These are phyloP conservation scores for Solanum chiquidenum DNA, from an alignment of 257 asterid species.

Conservation along the genomic window DNA sequence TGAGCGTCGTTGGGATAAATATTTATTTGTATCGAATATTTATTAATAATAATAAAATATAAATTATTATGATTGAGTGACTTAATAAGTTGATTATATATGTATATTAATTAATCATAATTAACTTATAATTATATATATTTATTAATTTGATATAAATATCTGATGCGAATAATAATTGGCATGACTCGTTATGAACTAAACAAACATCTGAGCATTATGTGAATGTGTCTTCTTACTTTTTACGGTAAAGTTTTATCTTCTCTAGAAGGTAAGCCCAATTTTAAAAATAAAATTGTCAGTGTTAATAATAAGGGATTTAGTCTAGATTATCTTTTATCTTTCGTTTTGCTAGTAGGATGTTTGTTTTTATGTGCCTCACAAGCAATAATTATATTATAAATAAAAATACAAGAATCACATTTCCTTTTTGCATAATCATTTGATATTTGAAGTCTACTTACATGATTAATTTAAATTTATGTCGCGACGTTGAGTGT, in stretches of 20 bases:
- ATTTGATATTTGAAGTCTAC: too few species aligned
- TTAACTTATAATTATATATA: too few species aligned
- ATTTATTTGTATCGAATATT: fast-evolving
- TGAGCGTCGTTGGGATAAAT: not conserved
- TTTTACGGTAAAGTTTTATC: not conserved
- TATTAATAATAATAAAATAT: not conserved
- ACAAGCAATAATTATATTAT: too few species aligned
- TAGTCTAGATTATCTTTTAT: not conserved
- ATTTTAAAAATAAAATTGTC: not conserved
- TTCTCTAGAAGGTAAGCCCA: not conserved
- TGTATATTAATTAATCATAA: too few species aligned
- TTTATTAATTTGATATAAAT: too few species aligned
- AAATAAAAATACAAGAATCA: too few species aligned
- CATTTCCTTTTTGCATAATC: too few species aligned
- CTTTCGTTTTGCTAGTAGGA: not conserved
- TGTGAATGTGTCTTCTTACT: not conserved
- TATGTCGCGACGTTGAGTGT: not conserved
- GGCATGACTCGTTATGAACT: not conserved
- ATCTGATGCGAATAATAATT: fast-evolving
- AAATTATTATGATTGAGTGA: not conserved
- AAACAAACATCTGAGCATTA: not conserved
- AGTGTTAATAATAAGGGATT: not conserved
- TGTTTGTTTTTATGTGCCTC: not conserved
- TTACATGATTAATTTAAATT: too few species aligned
- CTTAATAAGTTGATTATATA: too few species aligned